Evolutionary conservation across 768 basidiomycete genomes (phyloP).

Genomic region (Kwoniella heveanensis): DNA sequence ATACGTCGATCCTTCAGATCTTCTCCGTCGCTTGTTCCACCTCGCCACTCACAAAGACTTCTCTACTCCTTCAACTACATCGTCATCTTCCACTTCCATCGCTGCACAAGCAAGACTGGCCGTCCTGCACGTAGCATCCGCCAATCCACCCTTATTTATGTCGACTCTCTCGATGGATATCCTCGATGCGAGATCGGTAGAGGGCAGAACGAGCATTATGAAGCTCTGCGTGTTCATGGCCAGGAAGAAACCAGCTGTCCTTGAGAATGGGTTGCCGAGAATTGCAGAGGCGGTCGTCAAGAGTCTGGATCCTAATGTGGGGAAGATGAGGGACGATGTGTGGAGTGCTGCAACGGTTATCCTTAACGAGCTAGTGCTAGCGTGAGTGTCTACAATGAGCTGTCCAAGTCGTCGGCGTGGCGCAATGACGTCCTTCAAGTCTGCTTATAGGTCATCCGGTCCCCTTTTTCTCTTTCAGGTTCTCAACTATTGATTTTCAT

Average conservation of each 20-base stretch:
- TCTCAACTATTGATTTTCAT: conserved; percentile 92
- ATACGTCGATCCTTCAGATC: conserved; percentile 84
- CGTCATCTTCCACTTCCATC: conserved; percentile 63
- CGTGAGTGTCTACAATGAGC: conserved; percentile 61
- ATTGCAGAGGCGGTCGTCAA: conserved; percentile 95
- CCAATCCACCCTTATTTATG: conserved; percentile 88
- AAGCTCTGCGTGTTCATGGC: conserved; percentile 92
- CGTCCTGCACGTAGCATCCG: conserved; percentile 78
- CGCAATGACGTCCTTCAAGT: no score
- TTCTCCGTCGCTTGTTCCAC: conserved; percentile 78
- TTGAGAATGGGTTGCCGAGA: conserved; percentile 79
- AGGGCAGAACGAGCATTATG: conserved; percentile 83
- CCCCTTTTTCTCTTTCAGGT: conserved; percentile 66
- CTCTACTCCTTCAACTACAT: conserved; percentile 8
- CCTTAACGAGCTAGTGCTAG: conserved; percentile 88
- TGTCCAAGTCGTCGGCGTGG: background rate
- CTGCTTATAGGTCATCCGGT: background rate
- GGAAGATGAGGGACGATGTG: conserved; percentile 74
- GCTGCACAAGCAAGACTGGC: conserved; percentile 78
- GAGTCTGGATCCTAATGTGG: conserved; percentile 85
- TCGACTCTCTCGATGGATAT: conserved; percentile 89
- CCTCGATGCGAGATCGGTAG: conserved; percentile 64
- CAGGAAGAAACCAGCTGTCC: conserved; percentile 83
- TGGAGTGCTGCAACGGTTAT: conserved; percentile 91
- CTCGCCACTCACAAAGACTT: conserved; percentile 65